Evolutionary conservation across 352 stramenopile genomes (phyloP).

Genomic region (Phytophthora europaea): DNA sequence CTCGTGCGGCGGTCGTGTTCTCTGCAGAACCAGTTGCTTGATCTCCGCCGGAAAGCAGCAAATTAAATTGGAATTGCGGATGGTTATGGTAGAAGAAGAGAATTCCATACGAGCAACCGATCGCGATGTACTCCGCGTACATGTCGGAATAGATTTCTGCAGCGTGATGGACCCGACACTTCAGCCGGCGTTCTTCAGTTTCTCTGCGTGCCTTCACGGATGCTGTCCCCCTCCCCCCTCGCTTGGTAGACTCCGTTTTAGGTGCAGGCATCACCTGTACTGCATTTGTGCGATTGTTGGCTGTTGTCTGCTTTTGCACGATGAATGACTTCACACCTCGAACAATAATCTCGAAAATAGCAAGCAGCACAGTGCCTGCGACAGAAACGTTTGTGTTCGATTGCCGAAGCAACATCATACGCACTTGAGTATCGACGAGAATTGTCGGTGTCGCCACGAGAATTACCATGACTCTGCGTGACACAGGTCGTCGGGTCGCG

Average conservation of each 20-base stretch:
- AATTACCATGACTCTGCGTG: too few relatives aligned
- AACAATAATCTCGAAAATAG: too few relatives aligned
- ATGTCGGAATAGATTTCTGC: not conserved
- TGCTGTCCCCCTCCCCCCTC: too few relatives aligned
- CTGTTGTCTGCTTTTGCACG: too few relatives aligned
- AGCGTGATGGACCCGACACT: not conserved
- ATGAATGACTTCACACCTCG: too few relatives aligned
- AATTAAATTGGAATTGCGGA: not conserved
- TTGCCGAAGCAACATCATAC: too few relatives aligned
- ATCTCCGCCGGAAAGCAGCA: not conserved
- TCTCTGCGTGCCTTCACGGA: not conserved
- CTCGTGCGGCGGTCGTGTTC: not conserved
- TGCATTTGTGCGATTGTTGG: too few relatives aligned
- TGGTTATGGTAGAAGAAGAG: not conserved
- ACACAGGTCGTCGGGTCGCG: too few relatives aligned
- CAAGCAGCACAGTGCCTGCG: too few relatives aligned
- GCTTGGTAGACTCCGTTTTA: not conserved
- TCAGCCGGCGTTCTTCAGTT: not conserved
- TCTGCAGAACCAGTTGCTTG: not conserved
- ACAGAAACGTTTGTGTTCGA: too few relatives aligned
- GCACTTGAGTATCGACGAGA: too few relatives aligned
- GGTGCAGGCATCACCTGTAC: not conserved
- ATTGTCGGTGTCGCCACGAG: too few relatives aligned
- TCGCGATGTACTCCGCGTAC: not conserved
- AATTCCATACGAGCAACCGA: not conserved